Base-by-base conservation (phyloP, 139 green algal genomes). In the Microglena sp. region DNA sequence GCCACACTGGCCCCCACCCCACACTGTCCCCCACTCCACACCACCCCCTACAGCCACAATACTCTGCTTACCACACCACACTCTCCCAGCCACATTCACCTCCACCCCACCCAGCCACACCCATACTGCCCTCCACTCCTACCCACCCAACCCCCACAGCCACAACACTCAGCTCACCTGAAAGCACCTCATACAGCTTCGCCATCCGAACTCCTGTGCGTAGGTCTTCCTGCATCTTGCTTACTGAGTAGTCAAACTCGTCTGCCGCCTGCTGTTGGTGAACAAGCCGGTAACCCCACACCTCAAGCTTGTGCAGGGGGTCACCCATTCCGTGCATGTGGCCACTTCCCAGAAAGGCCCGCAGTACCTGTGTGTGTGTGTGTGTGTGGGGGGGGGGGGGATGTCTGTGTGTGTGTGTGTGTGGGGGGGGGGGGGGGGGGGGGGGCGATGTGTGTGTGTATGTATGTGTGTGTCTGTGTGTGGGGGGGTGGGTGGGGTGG, bases 251-350 rank as follows among this genome's bases (percentile, higher is more conserved):
- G 46, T 84, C 71, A 56, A 81, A 87, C 69, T 94, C 84, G 21
- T 76, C 65, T 3, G 79, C 65, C 0, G 82, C 40, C 33, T 45
- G 27, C 73, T 95, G 88, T 43, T 64, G 24, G 63, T 93, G 83
- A 1, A 64, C 27, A 31, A 89, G 75, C 33, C 28, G 59, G 62
- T 84, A 92, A 33, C 82, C 84, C 65, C 87, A 75, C 40, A 78
- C 55, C 27, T 82, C 77, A 69, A 97, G 71, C 35, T 87, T 74
- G 33, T 85, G 80, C 45, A 85, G 24, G 1, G 91, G 45, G 43
- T 95, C 82, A 0, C 85, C 85, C 53, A 92, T 81, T 24, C 90
- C 88, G 1, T 70, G 36, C 55, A 95, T 68, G 46, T 84, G 71
- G 0, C 69, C 71, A n/a, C n/a, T n/a, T 15, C 67, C 60, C 45